Evolutionary conservation across 2,329 filamentous ascomycete species (phyloP).

Genomic region (Paradendryphiella salina): DNA sequence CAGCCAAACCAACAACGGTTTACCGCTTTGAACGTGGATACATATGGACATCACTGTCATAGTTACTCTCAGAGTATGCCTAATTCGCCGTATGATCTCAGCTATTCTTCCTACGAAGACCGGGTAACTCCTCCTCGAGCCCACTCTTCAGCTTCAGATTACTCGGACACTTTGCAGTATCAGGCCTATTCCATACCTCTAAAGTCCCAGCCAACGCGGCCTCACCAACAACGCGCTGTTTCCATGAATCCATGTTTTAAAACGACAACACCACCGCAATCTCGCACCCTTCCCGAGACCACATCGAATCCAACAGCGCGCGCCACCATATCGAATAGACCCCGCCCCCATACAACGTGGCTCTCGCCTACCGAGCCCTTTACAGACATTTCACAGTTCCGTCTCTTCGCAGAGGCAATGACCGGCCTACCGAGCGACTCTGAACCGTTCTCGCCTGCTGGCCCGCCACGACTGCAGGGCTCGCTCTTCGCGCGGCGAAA

Average conservation of each 20-base stretch:
- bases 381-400: constrained; percentile 42
- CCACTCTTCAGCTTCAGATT: constrained; percentile 29
- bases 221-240: constrained; percentile 19
- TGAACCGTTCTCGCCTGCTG: constrained; percentile 40
- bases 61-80: constrained; percentile 43
- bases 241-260: constrained; percentile 30
- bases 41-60: constrained; percentile 22
- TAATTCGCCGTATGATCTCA: constrained; percentile 33
- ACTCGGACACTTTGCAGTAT: constrained; percentile 20
- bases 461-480: constrained; percentile 38
- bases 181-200: constrained; percentile 18
- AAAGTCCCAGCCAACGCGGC: constrained; percentile 1
- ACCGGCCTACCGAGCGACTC: constrained; percentile 38
- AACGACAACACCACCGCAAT: constrained; percentile 22
- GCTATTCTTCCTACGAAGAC: constrained; percentile 14
- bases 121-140: constrained; percentile 23
- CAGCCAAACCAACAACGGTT: constrained; percentile 23
- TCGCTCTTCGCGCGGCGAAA: constrained; percentile 40
- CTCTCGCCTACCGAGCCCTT: constrained; percentile 44
- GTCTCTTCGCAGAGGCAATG: constrained; percentile 48
- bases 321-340: constrained; percentile 22
- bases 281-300: constrained; percentile 37
- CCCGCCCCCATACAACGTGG: constrained; percentile 40
- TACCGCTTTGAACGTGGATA: constrained; percentile 28
- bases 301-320: constrained; percentile 24